Conservation (phyloP, 2,329 filamentous ascomycete genomes). For the Colletotrichum salicis region DNA sequence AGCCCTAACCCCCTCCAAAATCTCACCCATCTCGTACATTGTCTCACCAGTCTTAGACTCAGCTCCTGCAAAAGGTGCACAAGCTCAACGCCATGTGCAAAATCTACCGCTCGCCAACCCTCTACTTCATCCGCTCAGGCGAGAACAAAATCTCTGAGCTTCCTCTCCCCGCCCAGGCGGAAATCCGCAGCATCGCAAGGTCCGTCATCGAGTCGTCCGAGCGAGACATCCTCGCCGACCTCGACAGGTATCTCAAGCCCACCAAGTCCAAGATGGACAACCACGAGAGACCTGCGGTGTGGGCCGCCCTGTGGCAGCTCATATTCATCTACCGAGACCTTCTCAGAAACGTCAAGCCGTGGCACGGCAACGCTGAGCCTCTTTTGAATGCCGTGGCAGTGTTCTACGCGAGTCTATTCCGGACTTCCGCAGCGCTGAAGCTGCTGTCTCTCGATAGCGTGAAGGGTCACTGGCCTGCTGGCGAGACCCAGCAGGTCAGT, state of each 20-base stretch:
- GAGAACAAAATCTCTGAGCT: slow-evolving; percentile 31
- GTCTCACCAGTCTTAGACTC: neutral
- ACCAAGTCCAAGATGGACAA: slow-evolving; percentile 26
- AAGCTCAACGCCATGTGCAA: neutral
- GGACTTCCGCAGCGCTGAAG: too few relatives aligned
- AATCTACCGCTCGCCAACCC: neutral
- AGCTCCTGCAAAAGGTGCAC: neutral
- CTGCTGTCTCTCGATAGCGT: too few relatives aligned
- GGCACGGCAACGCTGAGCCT: too few relatives aligned
- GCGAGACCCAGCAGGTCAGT: too few relatives aligned
- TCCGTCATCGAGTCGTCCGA: slow-evolving; percentile 50
- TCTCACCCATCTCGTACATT: neutral
- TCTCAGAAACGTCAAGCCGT: too few relatives aligned
- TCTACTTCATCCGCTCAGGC: neutral
- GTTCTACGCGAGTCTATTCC: too few relatives aligned
- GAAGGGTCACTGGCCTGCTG: too few relatives aligned
- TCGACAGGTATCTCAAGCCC: slow-evolving; percentile 48
- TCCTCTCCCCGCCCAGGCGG: slow-evolving; percentile 53
- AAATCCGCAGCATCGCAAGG: slow-evolving; percentile 52
- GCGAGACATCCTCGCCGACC: slow-evolving; percentile 51
- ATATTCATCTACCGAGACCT: too few relatives aligned
- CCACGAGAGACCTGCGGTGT: slow-evolving; percentile 53
- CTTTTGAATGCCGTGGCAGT: too few relatives aligned
- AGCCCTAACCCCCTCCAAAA: too few relatives aligned
- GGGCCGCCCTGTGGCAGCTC: too few relatives aligned